Evolutionary conservation across 164 flowering plant genomes (phyloP).

Genomic region (Annona squamosa): DNA sequence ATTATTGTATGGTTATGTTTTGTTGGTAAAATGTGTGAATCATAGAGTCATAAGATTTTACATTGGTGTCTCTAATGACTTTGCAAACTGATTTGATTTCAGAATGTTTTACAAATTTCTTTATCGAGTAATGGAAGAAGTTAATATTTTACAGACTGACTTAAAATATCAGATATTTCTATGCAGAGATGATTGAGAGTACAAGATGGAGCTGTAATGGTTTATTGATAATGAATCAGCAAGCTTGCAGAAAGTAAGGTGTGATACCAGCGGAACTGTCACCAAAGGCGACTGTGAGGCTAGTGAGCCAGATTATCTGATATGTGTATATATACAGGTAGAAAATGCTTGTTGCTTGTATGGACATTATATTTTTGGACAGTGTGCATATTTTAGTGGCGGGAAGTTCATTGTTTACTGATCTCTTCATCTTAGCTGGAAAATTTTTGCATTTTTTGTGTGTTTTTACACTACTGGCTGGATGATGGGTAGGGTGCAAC

Average conservation of each 20-base stretch:
- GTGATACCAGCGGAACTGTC: not conserved
- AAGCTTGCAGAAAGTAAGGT: not conserved
- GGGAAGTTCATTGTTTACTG: not conserved
- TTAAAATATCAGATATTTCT: too few relatives aligned
- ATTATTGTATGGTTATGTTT: too few relatives aligned
- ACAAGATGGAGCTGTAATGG: not conserved
- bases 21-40: too few relatives aligned
- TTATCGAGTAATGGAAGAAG: not conserved
- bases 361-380: not conserved
- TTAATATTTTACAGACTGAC: not conserved
- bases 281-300: not conserved
- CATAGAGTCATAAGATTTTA: too few relatives aligned
- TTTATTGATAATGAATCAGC: not conserved
- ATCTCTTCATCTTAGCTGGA: not conserved
- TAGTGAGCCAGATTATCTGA: not conserved
- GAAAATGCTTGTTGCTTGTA: slow-evolving; percentile 1
- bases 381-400: not conserved
- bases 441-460: not conserved
- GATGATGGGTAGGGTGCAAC: too few relatives aligned
- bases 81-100: too few relatives aligned
- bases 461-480: not conserved
- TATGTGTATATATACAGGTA: not conserved
- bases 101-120: not conserved
- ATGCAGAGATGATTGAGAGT: not conserved
- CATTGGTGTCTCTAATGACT: too few relatives aligned